phyloP scores from a whole-genome alignment of 2,329 filamentous ascomycete species.

The Fusarium pseudograminearum region DNA sequence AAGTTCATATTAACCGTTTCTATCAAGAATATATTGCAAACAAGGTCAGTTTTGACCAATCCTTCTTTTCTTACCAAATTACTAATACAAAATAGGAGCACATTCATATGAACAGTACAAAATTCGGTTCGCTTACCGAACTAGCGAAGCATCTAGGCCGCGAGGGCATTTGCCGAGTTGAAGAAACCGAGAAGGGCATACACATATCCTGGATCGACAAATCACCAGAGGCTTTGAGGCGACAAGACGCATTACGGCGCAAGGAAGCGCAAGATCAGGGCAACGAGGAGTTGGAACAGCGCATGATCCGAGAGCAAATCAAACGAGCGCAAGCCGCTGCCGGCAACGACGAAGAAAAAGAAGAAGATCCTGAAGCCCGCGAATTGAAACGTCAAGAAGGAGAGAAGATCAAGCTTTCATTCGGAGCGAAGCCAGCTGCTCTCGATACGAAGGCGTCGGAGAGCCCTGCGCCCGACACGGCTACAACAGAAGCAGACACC shows the following conservation, averaged over 20 bases:
- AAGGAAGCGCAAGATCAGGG: slow-evolving; percentile 91
- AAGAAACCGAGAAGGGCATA: slow-evolving; percentile 88
- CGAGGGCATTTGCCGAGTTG: slow-evolving; percentile 89
- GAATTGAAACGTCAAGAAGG: slow-evolving; percentile 73
- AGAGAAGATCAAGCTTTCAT: slow-evolving; percentile 80
- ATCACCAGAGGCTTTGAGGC: slow-evolving; percentile 82
- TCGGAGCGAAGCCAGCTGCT: slow-evolving; percentile 62
- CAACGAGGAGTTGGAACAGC: slow-evolving; percentile 90
- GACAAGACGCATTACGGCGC: slow-evolving; percentile 83
- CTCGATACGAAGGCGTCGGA: slow-evolving; percentile 36
- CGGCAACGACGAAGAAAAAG: slow-evolving; percentile 56
- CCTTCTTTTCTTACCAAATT: background rate
- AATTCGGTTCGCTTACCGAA: slow-evolving; percentile 72
- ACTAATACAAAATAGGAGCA: slow-evolving; percentile 65
- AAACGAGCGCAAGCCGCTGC: slow-evolving; percentile 72
- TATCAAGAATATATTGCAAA: slow-evolving; percentile 94
- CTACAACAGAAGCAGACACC: slow-evolving; percentile 14
- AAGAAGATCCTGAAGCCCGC: slow-evolving; percentile 57
- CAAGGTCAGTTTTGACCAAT: slow-evolving; percentile 56
- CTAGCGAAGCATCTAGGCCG: slow-evolving; percentile 88
- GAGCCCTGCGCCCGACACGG: slow-evolving; percentile 25
- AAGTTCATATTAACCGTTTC: slow-evolving; percentile 89
- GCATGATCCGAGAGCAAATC: slow-evolving; percentile 86
- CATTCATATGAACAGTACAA: slow-evolving; percentile 74
- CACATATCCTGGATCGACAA: slow-evolving; percentile 93